Evolutionary conservation across 257 asterid species (phyloP), one percentile per base, ranked within the genome.

Genomic region (Scutellaria barbata): DNA sequence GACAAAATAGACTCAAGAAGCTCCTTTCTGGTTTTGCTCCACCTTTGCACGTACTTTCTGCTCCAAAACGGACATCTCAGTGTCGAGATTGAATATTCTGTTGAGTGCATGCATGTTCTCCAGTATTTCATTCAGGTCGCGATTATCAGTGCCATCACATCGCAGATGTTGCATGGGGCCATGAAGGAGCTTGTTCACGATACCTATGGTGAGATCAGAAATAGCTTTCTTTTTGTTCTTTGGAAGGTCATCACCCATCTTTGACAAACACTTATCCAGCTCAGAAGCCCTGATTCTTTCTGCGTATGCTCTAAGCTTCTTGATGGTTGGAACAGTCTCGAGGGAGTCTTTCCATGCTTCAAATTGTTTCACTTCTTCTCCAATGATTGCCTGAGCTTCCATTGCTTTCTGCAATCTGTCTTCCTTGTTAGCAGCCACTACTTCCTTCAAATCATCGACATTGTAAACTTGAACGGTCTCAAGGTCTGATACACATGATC

Each of bases 121-220:
- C 74, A 90, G 75, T 58, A 85, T 81, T 65, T 88, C 96, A 2
- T 53, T 78, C 69, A 87, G 79, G 35, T 76, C 22, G 39, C 95
- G 83, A 59, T 81, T 74, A 39, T 82, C 95, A 10, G 48, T 48
- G 42, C 89, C 94, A 72, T 88, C 88, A 52, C 96, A 89, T 56
- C 96, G 74, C 74, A 90, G 68, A 81, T 94, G 96, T 73, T 94
- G 90, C 96, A 90, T 90, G 30, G 98, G 98, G 51, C 97, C 97
- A 43, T 85, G 92, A 25, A 90, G 92, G 64, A 94, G 83, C 85
- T 87, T 85, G 83, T 90, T 94, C 61, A 88, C 86, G 37, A 87
- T 87, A 48, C 95, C 96, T 6, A 68, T 3, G 78, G 92, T 94
- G n/a, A 94, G 79, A 77, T 87, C 96, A 66, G 80, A 75, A 33